Evolutionary conservation across 1,139 yeast species (phyloP), one percentile per base, ranked within the genome.

Genomic region (Protomyces pachydermus): DNA sequence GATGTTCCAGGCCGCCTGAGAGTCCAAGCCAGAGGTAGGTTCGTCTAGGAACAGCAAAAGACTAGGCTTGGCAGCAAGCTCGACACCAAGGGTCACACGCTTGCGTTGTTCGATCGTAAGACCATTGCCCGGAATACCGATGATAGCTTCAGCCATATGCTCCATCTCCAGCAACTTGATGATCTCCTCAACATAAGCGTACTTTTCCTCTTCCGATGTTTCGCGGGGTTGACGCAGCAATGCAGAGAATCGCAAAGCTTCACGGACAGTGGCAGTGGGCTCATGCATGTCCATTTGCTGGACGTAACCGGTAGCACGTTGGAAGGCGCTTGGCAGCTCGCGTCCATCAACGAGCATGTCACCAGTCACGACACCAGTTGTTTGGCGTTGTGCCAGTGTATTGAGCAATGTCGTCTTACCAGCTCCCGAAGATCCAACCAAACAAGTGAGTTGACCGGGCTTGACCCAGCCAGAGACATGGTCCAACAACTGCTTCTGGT

Each of bases 21-120:
- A 83, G 73, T 90, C 96, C 32, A 89, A 78, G 0, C 97, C 96
- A 0, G 95, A 87, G 0, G 96, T 89, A 1, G 96, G 96, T 69
- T 89, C 96, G 74, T 89, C 96, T 52, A 89, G 75, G 39, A 65
- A 65, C 65, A 88, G 80, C 57, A 89, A 74, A 39, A 89, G 80
- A 68, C 84, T 85, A 0, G 95, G 95, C 64, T 83, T 83, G 64
- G 85, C 84, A 50, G 88, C 76, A 50, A 89, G 76, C 72, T 88
- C 95, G 55, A 87, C 82, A 1, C 93, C 91, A 73, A 89, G 88
- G 0, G 93, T 84, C 1, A 89, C 88, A 69, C 96, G 80, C 70
- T 95, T 78, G 70, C 87, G 87, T 71, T 89, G 96, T 64, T 96
- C 96, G 12, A 96, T 96, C 37, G 93, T 86, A 8, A 89, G 81